These are phyloP conservation scores for Mucor irregularis DNA, from an alignment of 371 early-diverging fungal species.

Conservation along the genomic window DNA sequence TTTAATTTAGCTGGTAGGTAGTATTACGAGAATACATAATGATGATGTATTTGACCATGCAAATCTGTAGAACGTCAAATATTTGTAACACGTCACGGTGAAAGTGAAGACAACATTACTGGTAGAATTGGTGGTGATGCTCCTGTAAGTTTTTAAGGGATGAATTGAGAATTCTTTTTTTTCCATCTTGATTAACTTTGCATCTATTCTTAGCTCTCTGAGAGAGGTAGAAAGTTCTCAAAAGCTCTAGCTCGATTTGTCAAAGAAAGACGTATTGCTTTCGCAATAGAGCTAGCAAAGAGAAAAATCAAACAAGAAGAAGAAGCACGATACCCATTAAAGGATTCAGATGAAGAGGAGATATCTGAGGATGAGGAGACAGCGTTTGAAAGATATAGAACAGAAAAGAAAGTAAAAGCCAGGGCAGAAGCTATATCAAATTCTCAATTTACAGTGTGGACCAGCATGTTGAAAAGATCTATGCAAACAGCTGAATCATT, in stretches of 20 bases:
- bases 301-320: constrained; percentile 34
- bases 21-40: no score
- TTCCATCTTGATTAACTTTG: no score
- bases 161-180: neutral
- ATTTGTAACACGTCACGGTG: constrained; percentile 84
- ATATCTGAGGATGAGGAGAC: neutral
- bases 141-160: constrained; percentile 46
- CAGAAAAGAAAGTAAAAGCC: constrained; percentile 17
- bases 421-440: constrained; percentile 35
- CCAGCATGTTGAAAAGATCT: constrained; percentile 72
- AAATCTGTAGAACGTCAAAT: constrained; percentile 65
- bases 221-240: constrained; percentile 62
- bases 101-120: constrained; percentile 59
- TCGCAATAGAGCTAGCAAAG: constrained; percentile 38
- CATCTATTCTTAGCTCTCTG: constrained; percentile 56
- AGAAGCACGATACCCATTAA: constrained; percentile 27
- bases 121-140: constrained; percentile 81
- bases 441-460: constrained; percentile 68
- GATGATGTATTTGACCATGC: neutral
- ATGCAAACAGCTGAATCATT: constrained; percentile 71
- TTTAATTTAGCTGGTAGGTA: constrained; percentile 56
- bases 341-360: constrained; percentile 30
- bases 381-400: neutral
- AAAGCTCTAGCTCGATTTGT: constrained; percentile 69
- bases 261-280: constrained; percentile 39